Evolutionary conservation across 2,329 filamentous ascomycete species (phyloP).

Genomic region (Teratosphaeria epicoccoides): DNA sequence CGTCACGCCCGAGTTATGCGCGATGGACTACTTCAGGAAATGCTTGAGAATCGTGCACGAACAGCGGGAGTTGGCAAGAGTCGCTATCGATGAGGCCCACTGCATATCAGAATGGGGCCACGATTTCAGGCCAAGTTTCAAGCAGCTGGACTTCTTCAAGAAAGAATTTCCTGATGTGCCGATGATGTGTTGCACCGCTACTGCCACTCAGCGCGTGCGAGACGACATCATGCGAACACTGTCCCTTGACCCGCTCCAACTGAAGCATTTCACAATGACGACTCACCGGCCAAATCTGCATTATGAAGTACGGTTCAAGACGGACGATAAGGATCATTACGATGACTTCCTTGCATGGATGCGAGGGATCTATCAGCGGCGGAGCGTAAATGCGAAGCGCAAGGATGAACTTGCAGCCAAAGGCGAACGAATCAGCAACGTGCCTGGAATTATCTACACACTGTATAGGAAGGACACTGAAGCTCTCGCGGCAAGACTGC

Average conservation of each 20-base stretch:
- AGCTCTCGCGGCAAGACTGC: conserved; percentile 53
- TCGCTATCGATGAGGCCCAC: conserved; percentile 90
- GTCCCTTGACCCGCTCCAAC: conserved; percentile 50
- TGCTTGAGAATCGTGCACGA: conserved; percentile 62
- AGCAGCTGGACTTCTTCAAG: conserved; percentile 76
- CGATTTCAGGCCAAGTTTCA: conserved; percentile 90
- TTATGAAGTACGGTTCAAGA: conserved; percentile 77
- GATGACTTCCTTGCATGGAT: conserved; percentile 69
- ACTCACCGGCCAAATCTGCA: conserved; percentile 79
- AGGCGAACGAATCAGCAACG: conserved; percentile 47
- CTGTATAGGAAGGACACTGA: conserved; percentile 67
- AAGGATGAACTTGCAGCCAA: conserved; percentile 46
- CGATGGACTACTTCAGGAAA: conserved; percentile 64
- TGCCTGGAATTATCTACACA: conserved; percentile 72
- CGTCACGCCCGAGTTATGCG: conserved; percentile 84
- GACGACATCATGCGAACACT: conserved; percentile 73
- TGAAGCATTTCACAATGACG: conserved; percentile 71
- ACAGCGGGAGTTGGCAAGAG: conserved; percentile 73
- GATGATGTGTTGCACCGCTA: conserved; percentile 87
- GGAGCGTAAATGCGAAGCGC: conserved; percentile 42
- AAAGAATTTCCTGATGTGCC: conserved; percentile 72
- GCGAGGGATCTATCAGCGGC: conserved; percentile 43
- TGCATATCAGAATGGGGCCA: conserved; percentile 98
- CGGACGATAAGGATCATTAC: conserved; percentile 63
- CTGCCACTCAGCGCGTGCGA: conserved; percentile 70